Conservation (phyloP, 768 basidiomycete genomes). For the Cubamyces sp. region DNA sequence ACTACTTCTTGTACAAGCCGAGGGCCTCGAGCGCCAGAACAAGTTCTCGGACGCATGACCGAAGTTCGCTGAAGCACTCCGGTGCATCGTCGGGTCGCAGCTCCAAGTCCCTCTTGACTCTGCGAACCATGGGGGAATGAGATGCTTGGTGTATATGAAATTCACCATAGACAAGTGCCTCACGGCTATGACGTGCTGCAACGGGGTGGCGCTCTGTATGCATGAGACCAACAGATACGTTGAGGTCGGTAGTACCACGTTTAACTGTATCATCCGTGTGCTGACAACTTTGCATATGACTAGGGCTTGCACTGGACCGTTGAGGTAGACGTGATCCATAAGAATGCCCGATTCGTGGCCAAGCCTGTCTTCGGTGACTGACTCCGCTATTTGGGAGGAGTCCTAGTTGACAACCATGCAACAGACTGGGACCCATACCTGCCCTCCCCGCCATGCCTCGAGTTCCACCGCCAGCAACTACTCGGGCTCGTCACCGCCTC, state of each 20-base stretch:
- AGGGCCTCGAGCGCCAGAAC: conserved; percentile 4
- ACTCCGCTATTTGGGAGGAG: neutral
- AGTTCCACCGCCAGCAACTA: conserved; percentile 35
- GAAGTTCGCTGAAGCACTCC: conserved; percentile 13
- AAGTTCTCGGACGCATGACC: conserved; percentile 3
- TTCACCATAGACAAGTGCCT: conserved; percentile 20
- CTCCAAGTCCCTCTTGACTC: conserved; percentile 14
- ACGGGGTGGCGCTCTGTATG: conserved; percentile 18
- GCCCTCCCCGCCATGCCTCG: conserved; percentile 29
- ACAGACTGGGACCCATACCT: conserved; percentile 35
- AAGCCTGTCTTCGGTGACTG: conserved; percentile 16
- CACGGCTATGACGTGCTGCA: conserved; percentile 22
- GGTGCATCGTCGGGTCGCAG: conserved; percentile 9
- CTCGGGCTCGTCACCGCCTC: conserved; percentile 30
- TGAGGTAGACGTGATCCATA: conserved; percentile 35
- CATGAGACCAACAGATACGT: conserved; percentile 2
- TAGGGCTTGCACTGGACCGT: conserved; percentile 39
- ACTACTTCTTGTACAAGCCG: neutral
- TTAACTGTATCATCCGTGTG: neutral
- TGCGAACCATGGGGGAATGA: conserved; percentile 14
- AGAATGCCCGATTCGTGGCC: conserved; percentile 26
- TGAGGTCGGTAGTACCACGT: conserved; percentile 12
- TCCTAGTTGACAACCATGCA: neutral
- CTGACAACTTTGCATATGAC: neutral
- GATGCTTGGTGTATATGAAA: conserved; percentile 13